A percentile compares a stretch with the other conserved stretches of the same genome.
phyloP scores from a whole-genome alignment of 1,139 yeast species.

The Debaryomyces robertsiae region DNA sequence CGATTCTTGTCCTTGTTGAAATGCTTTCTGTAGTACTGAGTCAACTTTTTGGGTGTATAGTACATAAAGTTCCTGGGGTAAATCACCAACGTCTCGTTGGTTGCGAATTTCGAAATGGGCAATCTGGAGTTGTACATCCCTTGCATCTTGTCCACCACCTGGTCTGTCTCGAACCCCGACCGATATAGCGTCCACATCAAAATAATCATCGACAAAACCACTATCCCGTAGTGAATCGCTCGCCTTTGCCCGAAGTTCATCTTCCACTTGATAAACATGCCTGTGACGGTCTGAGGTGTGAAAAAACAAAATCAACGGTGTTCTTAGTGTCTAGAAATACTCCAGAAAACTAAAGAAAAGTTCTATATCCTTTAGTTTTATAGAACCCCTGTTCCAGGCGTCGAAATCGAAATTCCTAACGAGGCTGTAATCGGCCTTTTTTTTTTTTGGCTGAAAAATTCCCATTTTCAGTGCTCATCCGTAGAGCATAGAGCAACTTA shows the following conservation, averaged over 20 bases:
- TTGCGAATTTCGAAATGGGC: slow-evolving; percentile 5
- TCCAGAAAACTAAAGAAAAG: too few species aligned
- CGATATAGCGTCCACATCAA: not conserved
- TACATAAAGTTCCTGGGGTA: slow-evolving; percentile 10
- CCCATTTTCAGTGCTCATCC: too few species aligned
- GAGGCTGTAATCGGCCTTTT: too few species aligned
- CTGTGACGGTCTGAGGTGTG: not conserved
- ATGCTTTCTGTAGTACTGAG: slow-evolving; percentile 16
- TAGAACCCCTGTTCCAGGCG: too few species aligned
- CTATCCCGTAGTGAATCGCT: not conserved
- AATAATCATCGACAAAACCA: not conserved
- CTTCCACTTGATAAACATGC: not conserved
- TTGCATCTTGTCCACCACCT: slow-evolving; percentile 5
- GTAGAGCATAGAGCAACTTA: too few species aligned
- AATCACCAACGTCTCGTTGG: slow-evolving; percentile 10
- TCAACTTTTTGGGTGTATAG: slow-evolving; percentile 11
- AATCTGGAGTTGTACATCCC: slow-evolving; percentile 2
- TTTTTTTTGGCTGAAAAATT: too few species aligned
- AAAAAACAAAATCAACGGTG: too few species aligned
- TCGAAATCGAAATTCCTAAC: too few species aligned
- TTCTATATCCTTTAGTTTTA: too few species aligned
- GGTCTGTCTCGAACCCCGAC: slow-evolving; percentile 1
- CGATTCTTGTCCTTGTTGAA: slow-evolving; percentile 12
- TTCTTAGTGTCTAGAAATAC: too few species aligned
- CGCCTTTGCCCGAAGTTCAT: slow-evolving; percentile 2